Base-by-base conservation (phyloP, 257 asterid genomes). In the Solanum medicagineum region DNA sequence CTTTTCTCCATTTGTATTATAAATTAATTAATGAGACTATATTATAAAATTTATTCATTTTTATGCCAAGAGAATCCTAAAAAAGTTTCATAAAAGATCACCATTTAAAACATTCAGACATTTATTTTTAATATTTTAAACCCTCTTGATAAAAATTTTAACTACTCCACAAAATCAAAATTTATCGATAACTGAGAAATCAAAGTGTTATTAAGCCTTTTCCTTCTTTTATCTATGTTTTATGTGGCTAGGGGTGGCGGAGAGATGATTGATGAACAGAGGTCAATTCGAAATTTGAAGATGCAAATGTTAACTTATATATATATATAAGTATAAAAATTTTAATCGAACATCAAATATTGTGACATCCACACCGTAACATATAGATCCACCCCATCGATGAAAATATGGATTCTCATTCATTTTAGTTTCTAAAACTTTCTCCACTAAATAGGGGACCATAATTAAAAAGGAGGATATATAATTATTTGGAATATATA, bases 1-100 rank as follows among this genome's bases (percentile, higher is more conserved):
- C 88, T 86, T 82, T 85, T 83, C 85, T 69, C 53, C 84, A 85
- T 86, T 32, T 81, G 71, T 84, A 73, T 63, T 36, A 86, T 81
- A 8, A 32, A 71, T 6, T 29, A 3, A 60, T 44, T 73, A 10
- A 44, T 44, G 74, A 82, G 62, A 62, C 77, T 44, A 40, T 22
- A 81, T 60, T 32, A 26, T 66, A 45, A 2, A 40, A 80, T 84
- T 84, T 81, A 79, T 85, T 70, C 82, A 20, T n/a, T 77, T 44
- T 88, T 89, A 89, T 89, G 88, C 88, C 90, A 84, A 83, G 36
- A 75, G 88, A 90, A 91, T 89, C 92, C 87, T 74, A 60, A 42
- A 42, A 91, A 89, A 85, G 87, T 59, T 85, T 32, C 85, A 88
- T 62, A 19, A 77, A 85, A 84, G 56, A 85, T 57, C 54, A 86